Percentiles rank a stretch among this genome's conserved stretches.
Evolutionary conservation across 2,329 filamentous ascomycete genomes (phyloP).

Genomic region (Colletotrichum gloeosporioides): DNA sequence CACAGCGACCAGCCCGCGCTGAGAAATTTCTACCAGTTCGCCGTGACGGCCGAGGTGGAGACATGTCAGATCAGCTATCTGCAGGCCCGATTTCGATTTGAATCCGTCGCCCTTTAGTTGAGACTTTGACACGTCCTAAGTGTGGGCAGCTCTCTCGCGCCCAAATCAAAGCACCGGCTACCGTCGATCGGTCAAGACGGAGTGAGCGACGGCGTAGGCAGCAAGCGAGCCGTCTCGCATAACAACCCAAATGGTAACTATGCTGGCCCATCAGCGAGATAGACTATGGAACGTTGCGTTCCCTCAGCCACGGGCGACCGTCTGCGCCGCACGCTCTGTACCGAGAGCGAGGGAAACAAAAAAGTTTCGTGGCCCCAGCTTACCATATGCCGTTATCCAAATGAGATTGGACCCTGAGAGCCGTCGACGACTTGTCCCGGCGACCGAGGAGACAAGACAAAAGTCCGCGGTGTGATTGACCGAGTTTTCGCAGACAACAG

Average conservation of each 20-base stretch:
- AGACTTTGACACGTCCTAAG: background rate
- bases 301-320: background rate
- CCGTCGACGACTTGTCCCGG: background rate
- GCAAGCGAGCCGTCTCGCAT: background rate
- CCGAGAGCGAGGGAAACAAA: background rate
- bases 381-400: conserved; percentile 1
- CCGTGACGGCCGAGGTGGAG: conserved; percentile 1
- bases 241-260: background rate
- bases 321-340: background rate
- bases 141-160: background rate
- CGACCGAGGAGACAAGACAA: background rate
- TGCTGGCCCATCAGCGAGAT: background rate
- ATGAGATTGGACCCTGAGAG: background rate
- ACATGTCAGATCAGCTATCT: conserved; percentile 16
- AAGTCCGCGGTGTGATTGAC: background rate
- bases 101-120: background rate
- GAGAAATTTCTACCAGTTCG: conserved; percentile 1
- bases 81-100: conserved; percentile 6
- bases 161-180: background rate
- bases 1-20: background rate
- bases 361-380: background rate
- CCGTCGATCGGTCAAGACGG: background rate
- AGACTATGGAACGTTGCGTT: conserved; percentile 21
- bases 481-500: background rate
- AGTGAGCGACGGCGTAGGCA: background rate